phyloP scores from a whole-genome alignment of 805 yeast species.

The Candida chilensis region DNA sequence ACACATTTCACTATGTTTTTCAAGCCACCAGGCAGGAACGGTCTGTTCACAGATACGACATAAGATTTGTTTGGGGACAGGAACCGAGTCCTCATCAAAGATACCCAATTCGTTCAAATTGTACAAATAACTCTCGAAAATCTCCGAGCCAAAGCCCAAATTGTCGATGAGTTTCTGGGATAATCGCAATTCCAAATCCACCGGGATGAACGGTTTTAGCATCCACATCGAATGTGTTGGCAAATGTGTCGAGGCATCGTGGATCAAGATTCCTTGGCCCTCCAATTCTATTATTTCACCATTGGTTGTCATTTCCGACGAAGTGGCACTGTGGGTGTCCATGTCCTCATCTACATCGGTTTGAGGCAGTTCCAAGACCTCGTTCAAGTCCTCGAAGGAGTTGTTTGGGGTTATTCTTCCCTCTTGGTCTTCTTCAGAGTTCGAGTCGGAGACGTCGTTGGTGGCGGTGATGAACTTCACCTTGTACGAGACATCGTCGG shows the following conservation, averaged over 20 bases:
- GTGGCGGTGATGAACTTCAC: constrained; percentile 62
- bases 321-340: constrained; percentile 4
- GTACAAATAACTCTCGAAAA: constrained; percentile 67
- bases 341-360: not conserved
- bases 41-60: constrained; percentile 89
- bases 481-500: constrained; percentile 69
- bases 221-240: constrained; percentile 93
- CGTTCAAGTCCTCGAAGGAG: constrained; percentile 9
- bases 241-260: constrained; percentile 41
- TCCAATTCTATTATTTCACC: constrained; percentile 68
- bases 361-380: not conserved
- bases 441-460: constrained; percentile 9
- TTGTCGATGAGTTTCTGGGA: constrained; percentile 64
- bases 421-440: constrained; percentile 1
- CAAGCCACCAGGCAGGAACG: constrained; percentile 96
- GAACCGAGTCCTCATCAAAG: constrained; percentile 54
- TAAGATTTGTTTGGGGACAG: constrained; percentile 72
- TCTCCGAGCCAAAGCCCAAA: constrained; percentile 83
- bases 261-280: constrained; percentile 88
- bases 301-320: constrained; percentile 36
- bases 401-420: constrained; percentile 15
- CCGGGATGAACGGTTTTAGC: constrained; percentile 63
- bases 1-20: constrained; percentile 83
- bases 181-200: constrained; percentile 56
- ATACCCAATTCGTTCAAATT: constrained; percentile 56